A percentile compares a stretch with the other conserved stretches of the same genome.
Conservation (phyloP, 441 rosid species). For the Kokia cookei region DNA sequence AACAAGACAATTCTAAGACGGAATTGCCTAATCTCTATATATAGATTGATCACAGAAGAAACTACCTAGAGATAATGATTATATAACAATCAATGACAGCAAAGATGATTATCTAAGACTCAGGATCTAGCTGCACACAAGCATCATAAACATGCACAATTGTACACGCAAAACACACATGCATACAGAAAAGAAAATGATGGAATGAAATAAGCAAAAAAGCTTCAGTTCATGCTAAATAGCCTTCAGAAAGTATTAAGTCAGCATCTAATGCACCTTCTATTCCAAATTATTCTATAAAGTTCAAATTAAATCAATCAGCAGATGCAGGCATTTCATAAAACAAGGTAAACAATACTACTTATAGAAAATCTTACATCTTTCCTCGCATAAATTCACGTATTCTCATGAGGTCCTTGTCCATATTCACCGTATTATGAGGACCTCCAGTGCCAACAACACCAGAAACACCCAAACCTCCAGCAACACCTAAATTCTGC, state of each 20-base stretch:
- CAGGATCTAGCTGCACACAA: background rate
- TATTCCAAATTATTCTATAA: background rate
- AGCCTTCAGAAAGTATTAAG: background rate
- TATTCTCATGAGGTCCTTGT: conserved; percentile 41
- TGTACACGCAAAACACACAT: no score
- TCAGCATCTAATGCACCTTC: background rate
- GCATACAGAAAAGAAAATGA: background rate
- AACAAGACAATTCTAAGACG: background rate
- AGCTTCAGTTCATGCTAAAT: background rate
- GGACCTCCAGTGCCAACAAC: conserved; percentile 23
- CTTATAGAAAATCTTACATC: conserved; percentile 48
- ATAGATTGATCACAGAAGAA: background rate
- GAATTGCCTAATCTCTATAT: background rate
- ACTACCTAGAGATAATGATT: background rate
- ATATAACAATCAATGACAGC: background rate
- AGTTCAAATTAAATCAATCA: conserved; percentile 11
- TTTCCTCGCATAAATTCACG: conserved; percentile 44
- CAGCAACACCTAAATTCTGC: conserved; percentile 52
- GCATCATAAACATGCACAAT: background rate
- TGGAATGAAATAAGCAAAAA: background rate
- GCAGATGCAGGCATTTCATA: background rate
- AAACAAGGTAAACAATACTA: background rate
- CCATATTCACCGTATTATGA: conserved; percentile 21
- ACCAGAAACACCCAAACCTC: conserved; percentile 19
- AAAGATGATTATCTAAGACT: background rate